Evolutionary conservation across 257 asterid species (phyloP), one percentile per base, ranked within the genome.

Genomic region (Echium plantagineum): DNA sequence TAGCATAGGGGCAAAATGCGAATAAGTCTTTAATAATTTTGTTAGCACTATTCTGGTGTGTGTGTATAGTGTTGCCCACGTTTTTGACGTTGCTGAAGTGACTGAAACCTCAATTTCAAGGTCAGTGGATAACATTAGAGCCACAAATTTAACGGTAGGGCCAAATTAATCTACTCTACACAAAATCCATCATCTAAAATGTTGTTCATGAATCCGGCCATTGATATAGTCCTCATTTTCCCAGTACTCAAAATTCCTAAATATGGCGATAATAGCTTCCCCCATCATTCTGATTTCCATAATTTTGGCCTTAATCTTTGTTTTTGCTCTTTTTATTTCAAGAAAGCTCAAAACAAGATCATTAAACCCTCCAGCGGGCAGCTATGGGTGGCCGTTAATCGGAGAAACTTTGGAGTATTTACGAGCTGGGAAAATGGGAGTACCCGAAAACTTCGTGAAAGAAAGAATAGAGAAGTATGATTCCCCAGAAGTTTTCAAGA

Each of bases 361-460:
- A 5, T 52, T 42, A 52, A 77, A 75, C 69, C 80, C 75, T 62
- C 87, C 87, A 51, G 84, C 84, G 0, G 87, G 87, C 60, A 81
- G 78, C 74, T 75, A 65, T 1, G 87, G 87, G 1, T 78, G 84
- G 83, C 86, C 84, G 13, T 22, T 81, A 52, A 65, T 81, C 7
- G 86, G 86, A 3, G 86, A 78, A 64, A 78, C 87, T 2, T 3
- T 58, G 15, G 75, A 59, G 10, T 78, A 78, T 64, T 81, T 81
- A 28, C 63, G 82, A 19, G 73, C 77, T 12, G 78, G 82, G 4
- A 15, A 70, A 59, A 67, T 66, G 18, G 87, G 87, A 52, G 60
- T 35, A 5, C 87, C 87, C 1, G 87, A 78, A 35, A 71, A 59
- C 4, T 78, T 75, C 46, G 32, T 78, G 8, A 61, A 15, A 15